phyloP scores from a whole-genome alignment of 2,329 filamentous ascomycete genomes.

The Beauveria brongniartii region DNA sequence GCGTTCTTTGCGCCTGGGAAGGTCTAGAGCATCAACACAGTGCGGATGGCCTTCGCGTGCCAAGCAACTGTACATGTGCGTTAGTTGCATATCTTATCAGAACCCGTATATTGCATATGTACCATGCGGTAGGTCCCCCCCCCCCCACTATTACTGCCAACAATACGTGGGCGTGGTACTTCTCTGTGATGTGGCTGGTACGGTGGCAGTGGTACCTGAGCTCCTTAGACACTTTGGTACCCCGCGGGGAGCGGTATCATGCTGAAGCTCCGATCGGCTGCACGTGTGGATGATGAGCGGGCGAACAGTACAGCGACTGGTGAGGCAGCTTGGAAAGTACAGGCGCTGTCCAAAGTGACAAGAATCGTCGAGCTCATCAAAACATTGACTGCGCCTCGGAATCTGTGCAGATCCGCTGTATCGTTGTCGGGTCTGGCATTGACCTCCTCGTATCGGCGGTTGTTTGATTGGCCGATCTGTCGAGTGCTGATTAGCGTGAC shows the following conservation, averaged over 20 bases:
- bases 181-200: background rate
- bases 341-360: too few relatives aligned
- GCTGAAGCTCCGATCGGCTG: constrained; percentile 2
- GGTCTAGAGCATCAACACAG: background rate
- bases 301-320: background rate
- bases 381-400: background rate
- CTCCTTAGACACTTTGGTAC: background rate
- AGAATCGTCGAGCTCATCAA: background rate
- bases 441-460: background rate
- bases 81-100: constrained; percentile 10
- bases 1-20: background rate
- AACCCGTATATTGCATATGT: background rate
- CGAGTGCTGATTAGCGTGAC: background rate
- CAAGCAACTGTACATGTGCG: background rate
- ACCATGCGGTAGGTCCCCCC: background rate
- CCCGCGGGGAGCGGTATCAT: background rate
- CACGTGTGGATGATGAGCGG: background rate
- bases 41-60: background rate
- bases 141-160: background rate
- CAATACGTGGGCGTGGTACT: background rate
- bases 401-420: background rate
- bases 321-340: background rate
- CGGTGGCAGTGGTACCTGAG: too few relatives aligned
- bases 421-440: background rate
- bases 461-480: constrained; percentile 6